A percentile compares a stretch with the other conserved stretches of the same genome.
Conservation (phyloP, 2,329 filamentous ascomycete species). For the Seiridium cupressi region DNA sequence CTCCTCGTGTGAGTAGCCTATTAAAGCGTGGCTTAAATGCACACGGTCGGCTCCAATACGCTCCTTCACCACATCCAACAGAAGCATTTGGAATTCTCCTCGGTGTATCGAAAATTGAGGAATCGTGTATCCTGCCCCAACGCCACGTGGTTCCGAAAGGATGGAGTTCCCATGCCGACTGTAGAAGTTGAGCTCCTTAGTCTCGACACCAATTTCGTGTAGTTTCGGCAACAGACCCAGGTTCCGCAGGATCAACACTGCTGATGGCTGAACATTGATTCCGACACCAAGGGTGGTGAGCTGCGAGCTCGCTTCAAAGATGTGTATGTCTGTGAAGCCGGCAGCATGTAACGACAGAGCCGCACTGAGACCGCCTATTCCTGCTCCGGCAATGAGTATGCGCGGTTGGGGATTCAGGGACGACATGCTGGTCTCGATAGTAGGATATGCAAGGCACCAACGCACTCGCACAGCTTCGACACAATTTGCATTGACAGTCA, state of each 20-base stretch:
- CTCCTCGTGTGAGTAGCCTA: slow-evolving; percentile 31
- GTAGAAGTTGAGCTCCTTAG: slow-evolving; percentile 42
- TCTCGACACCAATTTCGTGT: slow-evolving; percentile 37
- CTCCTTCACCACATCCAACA: slow-evolving; percentile 38
- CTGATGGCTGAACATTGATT: slow-evolving; percentile 45
- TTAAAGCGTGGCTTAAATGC: slow-evolving; percentile 36
- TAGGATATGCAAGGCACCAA: too few relatives aligned
- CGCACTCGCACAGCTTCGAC: not conserved
- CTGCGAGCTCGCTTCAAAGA: slow-evolving; percentile 39
- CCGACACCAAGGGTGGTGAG: slow-evolving; percentile 42
- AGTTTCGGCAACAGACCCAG: slow-evolving; percentile 38
- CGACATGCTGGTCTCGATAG: not conserved
- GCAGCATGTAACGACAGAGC: slow-evolving; percentile 26
- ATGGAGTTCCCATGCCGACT: slow-evolving; percentile 40
- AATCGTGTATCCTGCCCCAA: slow-evolving; percentile 36
- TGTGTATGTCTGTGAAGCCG: slow-evolving; percentile 36
- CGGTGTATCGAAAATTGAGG: slow-evolving; percentile 44
- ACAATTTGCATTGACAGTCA: not conserved
- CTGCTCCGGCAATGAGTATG: slow-evolving; percentile 27
- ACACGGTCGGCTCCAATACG: slow-evolving; percentile 35
- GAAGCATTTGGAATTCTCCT: slow-evolving; percentile 42
- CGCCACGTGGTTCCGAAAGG: slow-evolving; percentile 38
- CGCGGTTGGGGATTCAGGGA: slow-evolving; percentile 13
- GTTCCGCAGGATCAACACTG: slow-evolving; percentile 41
- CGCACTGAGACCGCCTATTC: slow-evolving; percentile 26